Conservation (phyloP, 2,329 filamentous ascomycete genomes). For the Drechslerella stenobrocha region DNA sequence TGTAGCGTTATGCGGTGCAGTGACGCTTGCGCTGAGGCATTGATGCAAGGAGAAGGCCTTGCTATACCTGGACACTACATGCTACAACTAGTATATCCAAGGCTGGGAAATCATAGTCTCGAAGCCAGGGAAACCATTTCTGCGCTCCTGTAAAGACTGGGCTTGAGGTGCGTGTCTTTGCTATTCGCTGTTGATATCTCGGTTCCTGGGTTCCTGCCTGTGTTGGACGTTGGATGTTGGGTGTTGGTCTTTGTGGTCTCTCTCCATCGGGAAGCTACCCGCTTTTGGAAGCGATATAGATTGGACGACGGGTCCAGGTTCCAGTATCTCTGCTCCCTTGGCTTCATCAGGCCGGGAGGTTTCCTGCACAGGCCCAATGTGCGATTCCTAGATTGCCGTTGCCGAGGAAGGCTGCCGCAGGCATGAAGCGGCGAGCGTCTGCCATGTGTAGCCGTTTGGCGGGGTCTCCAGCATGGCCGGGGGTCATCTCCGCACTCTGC, state of each 20-base stretch:
- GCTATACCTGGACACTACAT: too few species aligned
- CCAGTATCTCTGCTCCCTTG: not conserved
- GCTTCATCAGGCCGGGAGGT: not conserved
- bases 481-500: slow-evolving; percentile 20
- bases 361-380: too few species aligned
- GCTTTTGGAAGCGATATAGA: not conserved
- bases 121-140: too few species aligned
- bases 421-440: not conserved
- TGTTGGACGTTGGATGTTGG: not conserved
- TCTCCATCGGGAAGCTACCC: not conserved
- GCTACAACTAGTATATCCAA: too few species aligned
- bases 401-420: not conserved
- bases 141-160: too few species aligned
- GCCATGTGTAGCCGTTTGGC: slow-evolving; percentile 30
- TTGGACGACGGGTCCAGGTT: not conserved
- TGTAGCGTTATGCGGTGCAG: too few species aligned
- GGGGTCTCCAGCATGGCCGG: slow-evolving; percentile 1
- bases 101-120: too few species aligned
- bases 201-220: too few species aligned
- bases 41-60: too few species aligned
- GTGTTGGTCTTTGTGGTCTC: not conserved
- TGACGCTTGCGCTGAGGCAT: too few species aligned
- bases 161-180: too few species aligned
- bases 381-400: not conserved
- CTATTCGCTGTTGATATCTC: too few species aligned